These are phyloP conservation scores for Verticillium klebahnii DNA, from an alignment of 2,329 filamentous ascomycete species.

Conservation along the genomic window DNA sequence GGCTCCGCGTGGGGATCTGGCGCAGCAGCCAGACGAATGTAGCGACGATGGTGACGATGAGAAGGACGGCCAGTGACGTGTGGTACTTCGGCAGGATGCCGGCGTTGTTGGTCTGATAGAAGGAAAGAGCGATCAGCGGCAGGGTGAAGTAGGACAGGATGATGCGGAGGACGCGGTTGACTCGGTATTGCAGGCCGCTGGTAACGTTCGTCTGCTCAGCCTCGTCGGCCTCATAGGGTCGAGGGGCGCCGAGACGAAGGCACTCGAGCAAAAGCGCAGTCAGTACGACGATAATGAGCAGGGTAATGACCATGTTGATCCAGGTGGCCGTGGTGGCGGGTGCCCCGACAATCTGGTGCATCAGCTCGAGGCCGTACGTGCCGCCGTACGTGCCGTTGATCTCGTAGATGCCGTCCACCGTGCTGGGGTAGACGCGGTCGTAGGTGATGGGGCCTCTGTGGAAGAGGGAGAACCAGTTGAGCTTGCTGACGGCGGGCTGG, in stretches of 20 bases:
- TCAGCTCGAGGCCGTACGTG: constrained; percentile 54
- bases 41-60: constrained; percentile 16
- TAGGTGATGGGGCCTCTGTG: constrained; percentile 35
- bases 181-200: constrained; percentile 6
- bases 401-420: constrained; percentile 56
- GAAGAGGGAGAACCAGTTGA: constrained; percentile 64
- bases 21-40: constrained; percentile 24
- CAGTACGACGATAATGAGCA: constrained; percentile 50
- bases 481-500: constrained; percentile 63
- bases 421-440: constrained; percentile 18
- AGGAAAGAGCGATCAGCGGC: constrained; percentile 65
- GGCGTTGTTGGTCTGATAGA: constrained; percentile 58
- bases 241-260: constrained; percentile 19
- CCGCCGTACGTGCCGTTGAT: constrained; percentile 59
- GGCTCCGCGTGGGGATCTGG: constrained; percentile 16
- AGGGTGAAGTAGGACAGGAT: constrained; percentile 73
- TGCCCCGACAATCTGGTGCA: constrained; percentile 66
- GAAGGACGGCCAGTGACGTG: constrained; percentile 24
- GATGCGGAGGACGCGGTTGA: constrained; percentile 56
- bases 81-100: constrained; percentile 17
- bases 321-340: constrained; percentile 58
- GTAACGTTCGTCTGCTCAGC: constrained; percentile 13
- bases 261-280: constrained; percentile 47
- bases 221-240: not conserved
- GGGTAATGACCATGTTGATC: constrained; percentile 64